phyloP scores from a whole-genome alignment of 805 yeast genomes.

The Ascoidea tarda region DNA sequence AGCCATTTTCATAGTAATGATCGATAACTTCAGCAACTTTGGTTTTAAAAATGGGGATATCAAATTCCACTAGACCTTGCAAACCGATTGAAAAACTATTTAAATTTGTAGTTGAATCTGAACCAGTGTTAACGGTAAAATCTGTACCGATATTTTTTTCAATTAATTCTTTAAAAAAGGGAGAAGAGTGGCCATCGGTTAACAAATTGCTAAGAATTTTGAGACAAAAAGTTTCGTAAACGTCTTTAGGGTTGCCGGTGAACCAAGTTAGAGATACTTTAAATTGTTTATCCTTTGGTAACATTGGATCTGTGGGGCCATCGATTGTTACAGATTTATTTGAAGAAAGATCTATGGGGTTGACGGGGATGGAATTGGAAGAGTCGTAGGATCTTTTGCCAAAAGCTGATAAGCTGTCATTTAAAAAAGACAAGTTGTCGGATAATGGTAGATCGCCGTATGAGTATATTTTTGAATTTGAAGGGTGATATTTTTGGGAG shows the following conservation, averaged over 20 bases:
- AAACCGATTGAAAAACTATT: conserved; percentile 76
- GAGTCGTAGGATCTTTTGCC: conserved; percentile 18
- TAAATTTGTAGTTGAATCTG: conserved; percentile 67
- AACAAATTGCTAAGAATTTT: conserved; percentile 57
- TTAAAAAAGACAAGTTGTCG: conserved; percentile 42
- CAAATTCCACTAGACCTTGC: conserved; percentile 49
- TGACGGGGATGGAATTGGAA: conserved; percentile 12
- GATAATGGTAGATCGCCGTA: conserved; percentile 68
- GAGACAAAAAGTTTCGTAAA: conserved; percentile 58
- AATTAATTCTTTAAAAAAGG: conserved; percentile 73
- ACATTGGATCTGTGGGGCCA: conserved; percentile 79
- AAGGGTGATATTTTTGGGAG: conserved; percentile 67
- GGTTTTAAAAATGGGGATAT: conserved; percentile 29
- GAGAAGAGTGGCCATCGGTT: conserved; percentile 86
- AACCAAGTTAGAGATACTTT: conserved; percentile 84
- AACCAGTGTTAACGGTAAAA: conserved; percentile 76
- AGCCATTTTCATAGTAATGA: conserved; percentile 27
- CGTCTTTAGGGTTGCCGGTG: conserved; percentile 58
- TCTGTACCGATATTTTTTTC: conserved; percentile 81
- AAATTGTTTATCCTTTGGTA: conserved; percentile 51
- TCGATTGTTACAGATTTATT: conserved; percentile 22
- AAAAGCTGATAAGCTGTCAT: conserved; percentile 43
- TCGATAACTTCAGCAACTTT: conserved; percentile 33
- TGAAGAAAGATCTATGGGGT: conserved; percentile 32
- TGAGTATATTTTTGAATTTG: conserved; percentile 75